Base-by-base conservation (phyloP, 441 rosid species). In the Eruca vesicaria region DNA sequence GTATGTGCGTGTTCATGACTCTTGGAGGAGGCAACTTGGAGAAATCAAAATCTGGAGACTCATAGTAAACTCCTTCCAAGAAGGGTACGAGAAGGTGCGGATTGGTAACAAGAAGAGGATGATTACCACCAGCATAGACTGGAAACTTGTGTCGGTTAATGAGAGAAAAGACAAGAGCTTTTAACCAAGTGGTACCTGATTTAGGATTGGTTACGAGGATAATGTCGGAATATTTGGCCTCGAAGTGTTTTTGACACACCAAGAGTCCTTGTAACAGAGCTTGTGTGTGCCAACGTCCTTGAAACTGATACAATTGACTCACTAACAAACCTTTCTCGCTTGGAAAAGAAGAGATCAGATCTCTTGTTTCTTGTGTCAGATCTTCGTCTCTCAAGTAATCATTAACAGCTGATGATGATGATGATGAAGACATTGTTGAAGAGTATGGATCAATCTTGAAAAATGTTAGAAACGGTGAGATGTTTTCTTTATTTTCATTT, bases 171-270 rank as follows among this genome's bases (percentile, higher is more conserved):
- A 81, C 35, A 23, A 91, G 50, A 58, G 94, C 85, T 56, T 89
- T 84, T 6, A 91, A 65, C 94, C 97, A 87, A 7, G 92, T 87
- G 56, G 92, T 86, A 74, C 97, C 93, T 36, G 86, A 79, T 71
- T 91, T 91, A 1, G 91, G 90, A 55, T 72, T 74, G 50, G 91
- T 81, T 35, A 77, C 81, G 0, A 91, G 84, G 76, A 87, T 59
- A 52, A 86, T 52, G 66, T 88, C n/a, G n/a, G n/a, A n/a, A n/a
- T n/a, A n/a, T n/a, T n/a, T n/a, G n/a, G n/a, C n/a, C n/a, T n/a
- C n/a, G 72, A 91, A 88, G 52, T 79, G 81, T 0, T 76, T 72
- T 69, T 85, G 84, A 50, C 84, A 81, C 12, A 61, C 26, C 8
- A 86, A 10, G 48, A 71, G 57, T 16, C 86, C 83, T 66, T 71